Base-by-base conservation (phyloP, 2,329 filamentous ascomycete species). In the Tetracladium maxilliforme region DNA sequence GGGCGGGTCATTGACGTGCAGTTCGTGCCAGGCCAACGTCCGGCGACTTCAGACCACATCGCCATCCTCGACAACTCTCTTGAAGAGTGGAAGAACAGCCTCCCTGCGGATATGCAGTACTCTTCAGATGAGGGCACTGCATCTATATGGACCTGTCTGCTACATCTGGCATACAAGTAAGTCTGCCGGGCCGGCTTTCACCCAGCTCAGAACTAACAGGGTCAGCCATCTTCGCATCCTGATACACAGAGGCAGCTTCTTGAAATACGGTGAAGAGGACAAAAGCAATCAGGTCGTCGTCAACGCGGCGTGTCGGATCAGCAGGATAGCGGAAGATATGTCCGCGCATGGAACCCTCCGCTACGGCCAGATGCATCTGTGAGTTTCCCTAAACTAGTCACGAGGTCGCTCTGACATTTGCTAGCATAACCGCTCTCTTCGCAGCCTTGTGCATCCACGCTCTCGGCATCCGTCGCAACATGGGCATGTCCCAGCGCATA, bases 361-460 rank as follows among this genome's bases (percentile, higher is more conserved):
- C 11, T 52, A 57, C 30, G 54, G 49, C 3, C 49, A 58, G 10
- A 45, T 59, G 8, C 58, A 61, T 29, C 41, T 59, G 47, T 48
- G 35, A 32, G 39, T 34, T 9, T 7, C 14, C 2, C 11, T 3
- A 16, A 4, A 4, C 4, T 10, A 6, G 15, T 19, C 7, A 3
- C 3, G 8, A 20, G 4, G 2, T 4, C 22, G 14, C 7, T 7
- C 18, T 26, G 19, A 38, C 29, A 30, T 4, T 0, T 17, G 7
- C 1, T 11, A 49, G 44, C 33, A 60, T 61, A 21, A 61, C 57
- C 0, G 57, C 58, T 28, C 39, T 56, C 1, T 60, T 61, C 36
- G 55, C 55, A 19, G 52, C 57, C 2, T 41, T 62, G 2, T 61
- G 56, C 29, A 58, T 61, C 19, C 56, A 61, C 25, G 54, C 55